Base-by-base conservation (phyloP, 768 basidiomycete species). In the Tephrocybe rancida region DNA sequence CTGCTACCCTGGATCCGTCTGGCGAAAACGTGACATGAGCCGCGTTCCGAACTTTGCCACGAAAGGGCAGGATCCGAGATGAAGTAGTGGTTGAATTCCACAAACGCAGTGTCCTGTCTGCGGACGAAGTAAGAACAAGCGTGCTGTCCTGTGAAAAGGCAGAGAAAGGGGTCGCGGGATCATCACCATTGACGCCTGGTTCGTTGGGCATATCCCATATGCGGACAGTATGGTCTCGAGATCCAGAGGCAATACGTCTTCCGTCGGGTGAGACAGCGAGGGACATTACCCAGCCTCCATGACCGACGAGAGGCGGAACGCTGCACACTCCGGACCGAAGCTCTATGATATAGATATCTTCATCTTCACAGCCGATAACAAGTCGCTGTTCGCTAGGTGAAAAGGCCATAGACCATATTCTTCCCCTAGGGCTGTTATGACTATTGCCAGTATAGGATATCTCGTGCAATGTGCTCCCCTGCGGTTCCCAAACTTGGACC, bases 131-230 rank as follows among this genome's bases (percentile, higher is more conserved):
- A 13, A 48, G 6, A 29, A 48, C 35, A 24, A 35, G 32, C n/a
- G 32, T 38, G 5, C 47, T 32, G 18, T 48, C 35, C 2, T 29
- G 29, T 13, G 46, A 47, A 27, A 44, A 29, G 25, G 29, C 13
- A 5, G 32, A 25, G 37, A 48, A 54, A 25, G 29, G 10, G 3
- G 9, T 32, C 16, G n/a, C 27, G 18, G 44, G 24, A 9, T 44
- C 44, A 18, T 46, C 44, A 11, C 18, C 4, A 8, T 7, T 26
- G 13, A 6, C 6, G 13, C 29, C 21, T 41, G 37, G 19, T 1
- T 58, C 59, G 38, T 57, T 64, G 10, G 30, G n/a, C 16, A 47
- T 21, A 42, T 66, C 55, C 67, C 67, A 68, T 16, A 68, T 44
- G 16, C 67, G 54, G 30, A 68, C 56, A 10, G 65, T 63, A 3